phyloP scores from a whole-genome alignment of 805 yeast genomes.

The Phaffomyces thermotolerans region DNA sequence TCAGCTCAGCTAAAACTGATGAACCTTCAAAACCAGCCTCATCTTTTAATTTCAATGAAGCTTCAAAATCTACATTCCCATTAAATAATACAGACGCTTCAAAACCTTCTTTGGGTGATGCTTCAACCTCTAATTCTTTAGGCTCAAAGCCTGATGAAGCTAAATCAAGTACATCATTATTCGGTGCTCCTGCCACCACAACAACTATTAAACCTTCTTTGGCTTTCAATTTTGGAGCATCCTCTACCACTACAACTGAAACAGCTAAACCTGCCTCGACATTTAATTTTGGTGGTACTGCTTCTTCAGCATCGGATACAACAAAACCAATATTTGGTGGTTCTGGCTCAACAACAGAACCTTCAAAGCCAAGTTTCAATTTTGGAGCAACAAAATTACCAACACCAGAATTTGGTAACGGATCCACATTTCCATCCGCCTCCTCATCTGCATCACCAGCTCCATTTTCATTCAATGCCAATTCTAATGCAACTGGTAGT shows the following conservation, averaged over 20 bases:
- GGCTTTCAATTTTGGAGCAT: no score
- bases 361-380: background rate
- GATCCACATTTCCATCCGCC: background rate
- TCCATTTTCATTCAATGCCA: conserved; percentile 3
- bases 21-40: no score
- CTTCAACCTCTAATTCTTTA: no score
- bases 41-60: no score
- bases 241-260: background rate
- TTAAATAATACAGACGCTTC: no score
- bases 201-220: no score
- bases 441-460: conserved; percentile 5
- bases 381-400: background rate
- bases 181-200: no score
- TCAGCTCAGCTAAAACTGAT: no score
- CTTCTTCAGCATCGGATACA: background rate
- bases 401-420: background rate
- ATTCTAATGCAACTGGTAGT: background rate
- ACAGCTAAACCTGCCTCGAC: background rate
- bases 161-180: no score
- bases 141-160: no score
- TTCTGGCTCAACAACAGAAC: background rate
- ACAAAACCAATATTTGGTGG: background rate
- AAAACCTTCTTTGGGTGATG: no score
- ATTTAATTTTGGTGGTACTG: background rate
- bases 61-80: no score